Evolutionary conservation across 306 rosid genomes (phyloP), one percentile per base, ranked within the genome.

Genomic region (Glycine soja): DNA sequence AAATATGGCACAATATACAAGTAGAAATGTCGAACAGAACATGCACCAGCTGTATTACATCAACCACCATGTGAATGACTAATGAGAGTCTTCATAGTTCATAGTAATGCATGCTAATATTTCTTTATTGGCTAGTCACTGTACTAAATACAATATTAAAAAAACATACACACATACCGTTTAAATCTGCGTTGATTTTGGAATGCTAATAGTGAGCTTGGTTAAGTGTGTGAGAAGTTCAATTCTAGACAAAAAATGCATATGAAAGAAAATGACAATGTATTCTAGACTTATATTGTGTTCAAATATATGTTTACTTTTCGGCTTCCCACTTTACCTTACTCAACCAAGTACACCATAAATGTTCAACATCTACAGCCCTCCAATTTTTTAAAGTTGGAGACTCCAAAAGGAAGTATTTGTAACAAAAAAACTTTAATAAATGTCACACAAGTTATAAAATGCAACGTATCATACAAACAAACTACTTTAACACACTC

Each of bases 181-280:
- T 50, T 24, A 43, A 47, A 57, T 74, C 64, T 24, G 42, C 40
- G 19, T 50, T 45, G 54, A 63, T 52, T 48, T 43, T 24, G 11
- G 32, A 83, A 70, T 72, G 70, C 78, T 8, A 24, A 24, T 24
- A 62, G 54, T 30, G 38, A 57, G 56, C 53, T 38, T 53, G 53
- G 64, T 67, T 16, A 32, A 66, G 76, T 4, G 58, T 7, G 66
- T 7, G 19, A 48, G 15, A 70, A 75, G 63, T 43, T 80, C 19
- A 80, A 61, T 73, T 32, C 10, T 30, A 30, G 16, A 66, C 46
- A 15, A 30, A 43, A 24, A 67, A 30, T 24, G 51, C 34, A 30
- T 64, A 64, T 36, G 47, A 48, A 71, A 48, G 47, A 65, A 74
- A 53, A 45, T 53, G 61, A 6, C 4, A 40, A 54, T 6, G 66